Conservation (phyloP, 78 protist genomes). For the Paratrimastix pyriformis region DNA sequence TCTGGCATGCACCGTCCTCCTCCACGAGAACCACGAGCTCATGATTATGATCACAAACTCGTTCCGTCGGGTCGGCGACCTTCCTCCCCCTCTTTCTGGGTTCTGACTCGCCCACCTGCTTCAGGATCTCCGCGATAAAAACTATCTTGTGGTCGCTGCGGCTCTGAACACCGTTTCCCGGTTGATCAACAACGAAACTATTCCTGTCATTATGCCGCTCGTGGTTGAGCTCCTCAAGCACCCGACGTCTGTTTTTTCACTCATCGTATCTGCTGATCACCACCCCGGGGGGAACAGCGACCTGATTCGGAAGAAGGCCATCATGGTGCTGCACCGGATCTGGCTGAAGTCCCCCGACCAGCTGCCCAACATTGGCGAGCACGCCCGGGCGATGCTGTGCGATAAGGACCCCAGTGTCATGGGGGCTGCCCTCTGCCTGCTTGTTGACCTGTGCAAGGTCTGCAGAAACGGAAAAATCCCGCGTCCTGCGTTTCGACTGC, state of each 20-base stretch:
- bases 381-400: conserved; percentile 31
- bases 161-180: conserved; percentile 51
- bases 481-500: not conserved
- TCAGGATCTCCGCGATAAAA: conserved; percentile 37
- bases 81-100: not conserved
- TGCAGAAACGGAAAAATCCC: not conserved
- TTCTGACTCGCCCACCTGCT: not conserved
- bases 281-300: not conserved
- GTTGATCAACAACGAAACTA: conserved; percentile 43
- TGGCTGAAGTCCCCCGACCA: not conserved
- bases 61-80: conserved; percentile 40
- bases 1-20: not conserved
- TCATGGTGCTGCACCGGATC: conserved; percentile 10
- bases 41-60: conserved; percentile 50
- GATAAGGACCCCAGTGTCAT: conserved; percentile 84
- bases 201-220: not conserved
- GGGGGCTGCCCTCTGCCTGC: conserved; percentile 24
- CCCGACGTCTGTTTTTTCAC: not conserved
- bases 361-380: not conserved
- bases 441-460: conserved; percentile 13
- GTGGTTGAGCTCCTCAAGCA: not conserved
- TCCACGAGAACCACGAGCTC: conserved; percentile 52
- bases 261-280: not conserved
- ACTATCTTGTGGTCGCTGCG: conserved; percentile 39
- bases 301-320: conserved; percentile 16